These are phyloP conservation scores for Solanum ossicruentum DNA, from an alignment of 257 asterid genomes.

Conservation along the genomic window DNA sequence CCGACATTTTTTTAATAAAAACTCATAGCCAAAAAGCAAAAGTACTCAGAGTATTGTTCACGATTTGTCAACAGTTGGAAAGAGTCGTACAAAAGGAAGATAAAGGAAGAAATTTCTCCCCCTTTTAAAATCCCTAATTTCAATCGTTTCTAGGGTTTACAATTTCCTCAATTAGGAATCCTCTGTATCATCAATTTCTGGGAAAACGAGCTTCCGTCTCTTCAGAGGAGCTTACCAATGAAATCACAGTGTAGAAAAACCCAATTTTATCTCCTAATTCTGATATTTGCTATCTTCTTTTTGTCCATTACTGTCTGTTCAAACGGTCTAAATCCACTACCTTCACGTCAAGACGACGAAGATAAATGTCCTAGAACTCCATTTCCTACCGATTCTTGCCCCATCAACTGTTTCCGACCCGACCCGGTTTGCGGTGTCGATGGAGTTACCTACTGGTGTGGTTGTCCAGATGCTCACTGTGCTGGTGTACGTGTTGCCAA, in stretches of 20 bases:
- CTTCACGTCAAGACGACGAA: conserved; percentile 27
- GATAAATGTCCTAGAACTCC: conserved; percentile 32
- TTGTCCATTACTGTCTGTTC: conserved; percentile 41
- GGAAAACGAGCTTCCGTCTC: neutral
- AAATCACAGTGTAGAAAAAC: neutral
- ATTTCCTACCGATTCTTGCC: conserved; percentile 31
- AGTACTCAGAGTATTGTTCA: neutral
- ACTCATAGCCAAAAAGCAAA: too few relatives aligned
- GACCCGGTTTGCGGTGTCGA: conserved; percentile 91
- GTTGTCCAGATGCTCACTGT: conserved; percentile 88
- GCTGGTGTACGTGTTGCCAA: conserved; percentile 64
- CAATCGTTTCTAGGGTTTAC: neutral
- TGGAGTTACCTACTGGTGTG: conserved; percentile 94
- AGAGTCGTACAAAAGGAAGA: neutral
- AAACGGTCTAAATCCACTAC: conserved; percentile 17
- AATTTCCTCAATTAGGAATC: neutral
- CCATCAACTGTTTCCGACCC: conserved; percentile 78
- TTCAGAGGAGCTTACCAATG: neutral
- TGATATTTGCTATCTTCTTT: conserved; percentile 12
- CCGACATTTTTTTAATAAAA: too few relatives aligned
- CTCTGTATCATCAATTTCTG: neutral
- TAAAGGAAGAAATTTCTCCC: neutral
- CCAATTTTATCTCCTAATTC: conserved; percentile 4
- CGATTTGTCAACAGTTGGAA: neutral
- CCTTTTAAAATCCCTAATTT: neutral